These are phyloP conservation scores for Nicotiana obtusifolia DNA, from an alignment of 257 asterid genomes.

Conservation along the genomic window DNA sequence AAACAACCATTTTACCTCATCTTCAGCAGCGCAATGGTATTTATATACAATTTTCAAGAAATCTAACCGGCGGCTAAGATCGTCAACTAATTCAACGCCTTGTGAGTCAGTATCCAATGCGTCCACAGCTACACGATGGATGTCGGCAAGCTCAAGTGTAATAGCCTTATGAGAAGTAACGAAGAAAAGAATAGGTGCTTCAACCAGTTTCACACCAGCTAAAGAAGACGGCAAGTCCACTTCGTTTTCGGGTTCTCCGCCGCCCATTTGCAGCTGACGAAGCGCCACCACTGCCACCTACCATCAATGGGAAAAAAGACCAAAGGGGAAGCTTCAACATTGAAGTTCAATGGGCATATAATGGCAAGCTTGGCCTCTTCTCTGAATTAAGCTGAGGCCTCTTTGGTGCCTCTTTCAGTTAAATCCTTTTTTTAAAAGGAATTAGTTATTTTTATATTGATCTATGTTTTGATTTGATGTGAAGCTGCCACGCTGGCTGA, in stretches of 20 bases:
- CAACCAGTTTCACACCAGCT: conserved; percentile 48
- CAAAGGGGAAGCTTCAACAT: conserved; percentile 53
- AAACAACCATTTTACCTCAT: conserved; percentile 48
- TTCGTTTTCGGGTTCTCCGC: conserved; percentile 52
- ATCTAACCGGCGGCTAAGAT: conserved; percentile 51
- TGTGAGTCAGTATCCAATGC: conserved; percentile 29
- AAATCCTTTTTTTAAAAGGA: neutral
- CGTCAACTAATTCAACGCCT: conserved; percentile 30
- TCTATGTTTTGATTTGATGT: conserved; percentile 7
- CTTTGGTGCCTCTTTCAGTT: conserved; percentile 33
- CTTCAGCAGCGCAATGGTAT: conserved; percentile 79
- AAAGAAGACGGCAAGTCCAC: conserved; percentile 36
- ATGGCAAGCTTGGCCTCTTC: conserved; percentile 11
- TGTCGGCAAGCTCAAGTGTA: conserved; percentile 49
- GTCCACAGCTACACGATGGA: conserved; percentile 48
- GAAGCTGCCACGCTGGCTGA: conserved; percentile 29
- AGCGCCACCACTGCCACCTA: conserved; percentile 31
- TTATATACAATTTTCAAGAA: conserved; percentile 64
- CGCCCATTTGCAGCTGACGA: conserved; percentile 40
- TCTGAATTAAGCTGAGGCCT: conserved; percentile 17
- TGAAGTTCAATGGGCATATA: conserved; percentile 35
- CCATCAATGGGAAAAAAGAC: conserved; percentile 36
- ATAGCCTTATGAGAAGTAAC: conserved; percentile 78
- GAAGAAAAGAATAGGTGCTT: conserved; percentile 67
- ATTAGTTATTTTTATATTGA: neutral